phyloP scores from a whole-genome alignment of 768 basidiomycete species.

The Lactarius psammicola region DNA sequence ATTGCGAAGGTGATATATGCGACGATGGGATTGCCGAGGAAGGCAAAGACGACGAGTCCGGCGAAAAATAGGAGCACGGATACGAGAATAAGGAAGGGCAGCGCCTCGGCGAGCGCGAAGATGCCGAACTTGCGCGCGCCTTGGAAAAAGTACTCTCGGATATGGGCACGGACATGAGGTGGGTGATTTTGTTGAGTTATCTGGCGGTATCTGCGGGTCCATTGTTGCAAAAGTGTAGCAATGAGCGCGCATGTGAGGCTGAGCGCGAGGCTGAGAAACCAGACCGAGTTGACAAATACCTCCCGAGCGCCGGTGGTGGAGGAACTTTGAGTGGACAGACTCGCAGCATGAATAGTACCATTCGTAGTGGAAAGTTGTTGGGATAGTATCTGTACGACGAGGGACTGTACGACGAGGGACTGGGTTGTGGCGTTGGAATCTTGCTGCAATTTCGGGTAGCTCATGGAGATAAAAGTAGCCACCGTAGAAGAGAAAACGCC shows the following conservation, averaged over 20 bases:
- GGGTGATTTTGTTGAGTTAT: not conserved
- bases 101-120: conserved; percentile 40
- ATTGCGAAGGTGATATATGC: not conserved
- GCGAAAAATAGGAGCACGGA: not conserved
- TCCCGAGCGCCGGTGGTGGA: not conserved
- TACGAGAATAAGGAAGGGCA: conserved; percentile 25
- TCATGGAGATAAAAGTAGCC: not conserved
- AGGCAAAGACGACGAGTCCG: conserved; percentile 9
- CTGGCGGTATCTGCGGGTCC: conserved; percentile 4
- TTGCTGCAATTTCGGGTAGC: not conserved
- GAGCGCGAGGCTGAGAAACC: conserved; percentile 4
- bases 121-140: conserved; percentile 43
- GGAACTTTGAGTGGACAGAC: not conserved
- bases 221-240: conserved; percentile 11
- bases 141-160: conserved; percentile 34
- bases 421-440: not conserved
- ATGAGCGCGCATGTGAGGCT: not conserved
- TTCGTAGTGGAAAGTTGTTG: not conserved
- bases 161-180: not conserved
- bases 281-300: conserved; percentile 3
- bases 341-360: too few species aligned
- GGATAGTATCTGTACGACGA: too few species aligned
- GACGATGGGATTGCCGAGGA: not conserved
- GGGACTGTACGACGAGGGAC: not conserved
- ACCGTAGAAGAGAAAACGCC: not conserved